These are phyloP conservation scores for Coffea canephora DNA, from an alignment of 257 asterid genomes.

Conservation along the genomic window DNA sequence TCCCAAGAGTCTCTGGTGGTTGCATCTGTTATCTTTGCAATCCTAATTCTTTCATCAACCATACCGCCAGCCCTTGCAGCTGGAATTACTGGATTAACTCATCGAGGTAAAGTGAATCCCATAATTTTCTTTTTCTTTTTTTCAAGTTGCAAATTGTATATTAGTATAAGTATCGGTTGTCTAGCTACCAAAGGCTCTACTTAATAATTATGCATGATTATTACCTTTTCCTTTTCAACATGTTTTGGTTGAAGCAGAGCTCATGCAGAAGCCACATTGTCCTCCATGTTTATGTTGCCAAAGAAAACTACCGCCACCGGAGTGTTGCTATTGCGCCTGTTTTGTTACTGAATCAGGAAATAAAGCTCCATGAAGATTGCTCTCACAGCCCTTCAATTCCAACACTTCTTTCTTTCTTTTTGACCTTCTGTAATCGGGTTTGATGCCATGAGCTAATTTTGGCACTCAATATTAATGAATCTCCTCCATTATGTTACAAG, in stretches of 20 bases:
- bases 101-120: background rate
- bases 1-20: background rate
- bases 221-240: background rate
- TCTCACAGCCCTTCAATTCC: no score
- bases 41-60: background rate
- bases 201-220: no score
- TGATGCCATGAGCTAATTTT: no score
- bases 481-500: no score
- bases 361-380: no score
- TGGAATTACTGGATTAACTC: background rate
- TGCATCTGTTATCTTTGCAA: background rate
- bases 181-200: no score
- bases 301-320: background rate
- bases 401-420: no score
- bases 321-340: constrained; percentile 15
- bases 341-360: background rate
- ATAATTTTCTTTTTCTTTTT: background rate
- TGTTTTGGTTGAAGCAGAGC: background rate
- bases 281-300: constrained; percentile 14
- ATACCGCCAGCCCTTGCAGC: background rate
- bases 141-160: background rate
- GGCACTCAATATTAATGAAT: no score
- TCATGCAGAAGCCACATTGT: constrained; percentile 15
- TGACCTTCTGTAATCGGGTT: no score
- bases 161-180: no score